Percentiles rank a stretch among this genome's conserved stretches.
Conservation (phyloP, 1,284 basidiomycete species). For the Ustilago sp. region DNA sequence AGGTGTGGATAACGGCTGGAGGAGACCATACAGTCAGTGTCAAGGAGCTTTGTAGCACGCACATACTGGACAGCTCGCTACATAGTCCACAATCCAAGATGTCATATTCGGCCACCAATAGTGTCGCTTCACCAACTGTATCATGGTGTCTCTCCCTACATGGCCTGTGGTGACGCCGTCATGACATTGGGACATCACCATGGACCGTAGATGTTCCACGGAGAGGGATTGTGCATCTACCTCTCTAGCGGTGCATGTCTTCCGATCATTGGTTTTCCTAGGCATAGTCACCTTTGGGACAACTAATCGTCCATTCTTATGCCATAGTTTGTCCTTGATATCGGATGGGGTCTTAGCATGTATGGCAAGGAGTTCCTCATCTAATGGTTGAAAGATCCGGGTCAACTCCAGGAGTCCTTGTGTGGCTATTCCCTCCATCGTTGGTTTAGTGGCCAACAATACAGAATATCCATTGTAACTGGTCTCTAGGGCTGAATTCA, state of each 20-base stretch:
- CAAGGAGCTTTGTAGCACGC: slow-evolving; percentile 68
- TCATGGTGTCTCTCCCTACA: neutral
- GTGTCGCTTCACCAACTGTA: slow-evolving; percentile 57
- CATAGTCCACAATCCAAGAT: slow-evolving; percentile 68
- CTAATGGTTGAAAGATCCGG: no score
- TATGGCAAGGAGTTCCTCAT: no score
- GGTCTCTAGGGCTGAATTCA: no score
- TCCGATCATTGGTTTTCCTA: neutral
- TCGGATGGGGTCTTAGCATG: no score
- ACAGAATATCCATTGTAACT: no score
- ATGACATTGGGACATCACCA: slow-evolving; percentile 13
- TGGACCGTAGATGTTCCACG: slow-evolving; percentile 5
- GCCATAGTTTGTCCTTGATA: no score
- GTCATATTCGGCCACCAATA: slow-evolving; percentile 71
- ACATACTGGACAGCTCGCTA: slow-evolving; percentile 71
- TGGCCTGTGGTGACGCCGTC: slow-evolving; percentile 10
- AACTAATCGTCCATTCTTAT: neutral
- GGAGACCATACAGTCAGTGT: slow-evolving; percentile 63
- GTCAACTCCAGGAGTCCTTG: no score
- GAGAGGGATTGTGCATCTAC: neutral
- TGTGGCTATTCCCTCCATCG: no score
- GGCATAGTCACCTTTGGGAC: neutral
- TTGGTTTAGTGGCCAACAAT: no score
- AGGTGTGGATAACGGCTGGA: slow-evolving; percentile 70
- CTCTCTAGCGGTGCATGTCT: neutral